Base-by-base conservation (phyloP, 768 basidiomycete species). In the Suillus fuscotomentosus region DNA sequence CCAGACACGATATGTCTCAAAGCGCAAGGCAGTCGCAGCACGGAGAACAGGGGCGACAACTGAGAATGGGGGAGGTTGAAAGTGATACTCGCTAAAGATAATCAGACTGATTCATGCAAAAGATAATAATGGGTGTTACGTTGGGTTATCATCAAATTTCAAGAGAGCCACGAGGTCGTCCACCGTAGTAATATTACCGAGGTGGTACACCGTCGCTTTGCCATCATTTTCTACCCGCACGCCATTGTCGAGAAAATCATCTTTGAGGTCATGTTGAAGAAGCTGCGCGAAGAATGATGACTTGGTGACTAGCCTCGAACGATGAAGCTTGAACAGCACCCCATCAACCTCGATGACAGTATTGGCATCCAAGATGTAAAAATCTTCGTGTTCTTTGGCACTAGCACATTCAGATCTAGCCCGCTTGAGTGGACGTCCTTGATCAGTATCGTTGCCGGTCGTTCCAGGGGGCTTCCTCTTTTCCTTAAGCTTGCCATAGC, bases 301-400 rank as follows among this genome's bases (percentile, higher is more conserved):
- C 11, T 76, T 65, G 43, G 61, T 67, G 15, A 70, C 65, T 3
- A 82, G 74, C 22, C 70, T 71, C 61, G 76, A 77, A 13, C 75
- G 69, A 17, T 79, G 76, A 22, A 82, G 63, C n/a, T 70, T 70
- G 67, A 80, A 81, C 43, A 75, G 69, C 8, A 69, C 73, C 31
- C 71, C 67, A 22, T 72, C 66, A 27, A 78, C 64, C 57, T 78
- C 73, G 4, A 83, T 48, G 43, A 79, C 70, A 9, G 78, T 68
- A 17, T 72, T 73, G 5, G 77, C 80, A 62, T 79, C 78, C 14
- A 71, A 69, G 34, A 75, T 67, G 77, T 79, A 80, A 54, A 77
- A 72, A 17, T 63, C n/a, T 42, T 66, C 36, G 60, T 67, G 63
- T 64, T 51, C 51, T 24, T 20, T 14, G 13, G 71, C 11, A 14